A percentile compares a stretch with the other conserved stretches of the same genome.
These are phyloP conservation scores for Physaria fendleri DNA, from an alignment of 345 rosid species.

Conservation along the genomic window DNA sequence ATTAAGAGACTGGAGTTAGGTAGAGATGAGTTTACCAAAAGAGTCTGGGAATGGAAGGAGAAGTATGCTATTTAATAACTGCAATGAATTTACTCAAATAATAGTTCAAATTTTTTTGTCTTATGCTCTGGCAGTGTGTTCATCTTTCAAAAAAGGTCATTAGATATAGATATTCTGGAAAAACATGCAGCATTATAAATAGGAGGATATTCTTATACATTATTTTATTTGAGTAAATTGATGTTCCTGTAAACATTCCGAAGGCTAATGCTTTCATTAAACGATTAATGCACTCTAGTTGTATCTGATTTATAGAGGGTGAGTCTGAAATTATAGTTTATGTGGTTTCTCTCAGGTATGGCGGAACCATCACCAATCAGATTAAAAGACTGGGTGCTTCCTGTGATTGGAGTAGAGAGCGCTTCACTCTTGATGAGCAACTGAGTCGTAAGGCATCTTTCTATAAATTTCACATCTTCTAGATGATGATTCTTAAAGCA, in stretches of 20 bases:
- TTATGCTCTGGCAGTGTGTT: not conserved
- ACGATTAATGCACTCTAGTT: not conserved
- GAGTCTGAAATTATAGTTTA: slow-evolving; percentile 16
- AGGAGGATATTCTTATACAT: not conserved
- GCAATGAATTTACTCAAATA: slow-evolving; percentile 2
- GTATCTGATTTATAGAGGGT: slow-evolving; percentile 5
- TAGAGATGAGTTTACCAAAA: slow-evolving; percentile 81
- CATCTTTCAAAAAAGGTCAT: not conserved
- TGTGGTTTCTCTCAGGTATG: slow-evolving; percentile 55
- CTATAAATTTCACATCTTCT: slow-evolving; percentile 25
- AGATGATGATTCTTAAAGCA: not conserved
- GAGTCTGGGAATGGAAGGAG: slow-evolving; percentile 98
- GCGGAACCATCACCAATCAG: slow-evolving; percentile 89
- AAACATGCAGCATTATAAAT: not conserved
- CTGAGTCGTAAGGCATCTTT: slow-evolving; percentile 90
- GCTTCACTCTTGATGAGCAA: slow-evolving; percentile 92
- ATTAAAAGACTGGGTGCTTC: slow-evolving; percentile 98
- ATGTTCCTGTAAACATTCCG: slow-evolving; percentile 4
- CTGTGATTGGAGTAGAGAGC: slow-evolving; percentile 96
- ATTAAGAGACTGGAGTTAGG: slow-evolving; percentile 68
- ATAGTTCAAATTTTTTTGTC: not conserved
- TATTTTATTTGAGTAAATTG: not conserved
- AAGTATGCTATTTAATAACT: slow-evolving; percentile 49
- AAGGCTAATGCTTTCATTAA: not conserved
- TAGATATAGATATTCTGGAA: not conserved